Percentiles rank a stretch among this genome's conserved stretches.
These are phyloP conservation scores for Phyllosticta ampelicida DNA, from an alignment of 2,329 filamentous ascomycete species.

Conservation along the genomic window DNA sequence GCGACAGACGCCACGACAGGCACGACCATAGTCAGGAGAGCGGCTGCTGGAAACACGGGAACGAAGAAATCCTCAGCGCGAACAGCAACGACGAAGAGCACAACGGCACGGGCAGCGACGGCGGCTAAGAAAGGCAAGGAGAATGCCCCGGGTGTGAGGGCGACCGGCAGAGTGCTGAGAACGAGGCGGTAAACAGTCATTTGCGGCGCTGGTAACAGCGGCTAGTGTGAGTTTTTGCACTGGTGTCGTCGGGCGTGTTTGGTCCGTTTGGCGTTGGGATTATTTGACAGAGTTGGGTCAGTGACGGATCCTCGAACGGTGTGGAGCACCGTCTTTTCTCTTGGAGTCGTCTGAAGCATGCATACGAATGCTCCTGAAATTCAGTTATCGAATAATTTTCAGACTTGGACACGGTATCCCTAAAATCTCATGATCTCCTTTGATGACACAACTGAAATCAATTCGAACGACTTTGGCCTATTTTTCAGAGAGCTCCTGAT, in stretches of 20 bases:
- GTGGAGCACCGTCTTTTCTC: background rate
- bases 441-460: too few species aligned
- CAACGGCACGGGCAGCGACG: conserved; percentile 1
- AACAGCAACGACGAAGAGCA: conserved; percentile 3
- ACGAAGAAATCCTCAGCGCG: conserved; percentile 7
- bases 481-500: too few species aligned
- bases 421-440: background rate
- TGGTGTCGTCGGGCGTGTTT: background rate
- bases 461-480: too few species aligned
- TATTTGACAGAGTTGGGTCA: background rate
- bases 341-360: background rate
- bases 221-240: background rate
- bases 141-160: conserved; percentile 2
- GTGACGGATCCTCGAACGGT: background rate
- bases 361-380: background rate
- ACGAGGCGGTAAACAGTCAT: background rate
- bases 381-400: background rate
- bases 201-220: background rate
- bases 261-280: background rate
- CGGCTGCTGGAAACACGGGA: conserved; percentile 19
- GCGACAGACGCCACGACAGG: conserved; percentile 51
- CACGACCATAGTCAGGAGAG: conserved; percentile 53
- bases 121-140: conserved; percentile 11
- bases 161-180: conserved; percentile 3
- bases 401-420: too few species aligned